phyloP scores from a whole-genome alignment of 768 basidiomycete genomes.

The Trametes elegans region DNA sequence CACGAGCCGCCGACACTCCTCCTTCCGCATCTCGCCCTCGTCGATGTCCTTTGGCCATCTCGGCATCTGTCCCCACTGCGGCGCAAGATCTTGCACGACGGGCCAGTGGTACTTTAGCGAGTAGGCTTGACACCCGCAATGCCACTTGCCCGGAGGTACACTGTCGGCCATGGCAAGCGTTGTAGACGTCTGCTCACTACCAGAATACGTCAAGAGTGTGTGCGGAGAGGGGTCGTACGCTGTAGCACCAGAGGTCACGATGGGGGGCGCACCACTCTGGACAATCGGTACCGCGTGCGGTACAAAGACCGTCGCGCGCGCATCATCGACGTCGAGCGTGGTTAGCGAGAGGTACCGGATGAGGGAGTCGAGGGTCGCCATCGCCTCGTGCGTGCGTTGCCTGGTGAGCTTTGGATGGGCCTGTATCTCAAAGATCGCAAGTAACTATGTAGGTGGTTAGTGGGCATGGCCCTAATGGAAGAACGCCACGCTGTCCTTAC shows the following conservation, averaged over 20 bases:
- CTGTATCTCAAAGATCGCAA: slow-evolving; percentile 70
- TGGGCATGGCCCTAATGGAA: too few species aligned
- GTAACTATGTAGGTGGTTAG: slow-evolving; percentile 40
- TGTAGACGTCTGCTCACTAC: not conserved
- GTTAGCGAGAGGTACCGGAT: slow-evolving; percentile 59
- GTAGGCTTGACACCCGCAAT: slow-evolving; percentile 29
- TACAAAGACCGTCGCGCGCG: slow-evolving; percentile 18
- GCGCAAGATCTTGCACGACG: slow-evolving; percentile 47
- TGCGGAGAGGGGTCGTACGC: not conserved
- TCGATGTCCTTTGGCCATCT: slow-evolving; percentile 50
- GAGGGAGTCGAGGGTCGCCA: slow-evolving; percentile 65
- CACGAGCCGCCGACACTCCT: slow-evolving; percentile 67
- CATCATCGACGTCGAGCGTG: slow-evolving; percentile 47
- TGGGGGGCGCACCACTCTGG: not conserved
- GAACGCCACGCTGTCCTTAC: slow-evolving; percentile 28
- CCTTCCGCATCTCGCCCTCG: slow-evolving; percentile 59
- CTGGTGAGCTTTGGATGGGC: slow-evolving; percentile 59
- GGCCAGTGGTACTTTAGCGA: slow-evolving; percentile 52
- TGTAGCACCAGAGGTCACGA: not conserved
- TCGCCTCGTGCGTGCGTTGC: slow-evolving; percentile 49
- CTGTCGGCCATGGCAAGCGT: too few species aligned
- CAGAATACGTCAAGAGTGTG: not conserved
- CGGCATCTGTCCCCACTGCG: slow-evolving; percentile 60
- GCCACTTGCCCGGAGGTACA: not conserved
- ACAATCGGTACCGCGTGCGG: slow-evolving; percentile 1